Percentiles rank a stretch among this genome's conserved stretches.
Conservation (phyloP, 257 asterid genomes). For the Voacanga thouarsii region DNA sequence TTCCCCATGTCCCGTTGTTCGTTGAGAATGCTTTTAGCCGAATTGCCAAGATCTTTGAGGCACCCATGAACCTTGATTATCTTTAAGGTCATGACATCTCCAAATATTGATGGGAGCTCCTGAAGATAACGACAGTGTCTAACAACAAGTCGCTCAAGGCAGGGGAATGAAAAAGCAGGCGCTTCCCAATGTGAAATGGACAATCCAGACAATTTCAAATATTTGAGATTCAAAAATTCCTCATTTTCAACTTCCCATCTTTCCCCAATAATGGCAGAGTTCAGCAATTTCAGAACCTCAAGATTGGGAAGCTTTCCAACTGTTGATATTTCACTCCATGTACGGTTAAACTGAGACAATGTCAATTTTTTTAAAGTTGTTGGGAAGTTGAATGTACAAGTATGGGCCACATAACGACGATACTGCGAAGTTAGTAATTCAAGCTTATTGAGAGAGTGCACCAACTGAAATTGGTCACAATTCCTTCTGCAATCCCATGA, state of each 20-base stretch:
- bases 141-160: slow-evolving; percentile 4
- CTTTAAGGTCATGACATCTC: neutral
- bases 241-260: neutral
- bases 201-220: neutral
- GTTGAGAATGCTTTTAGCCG: neutral
- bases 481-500: neutral
- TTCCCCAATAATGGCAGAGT: neutral
- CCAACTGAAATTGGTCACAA: neutral
- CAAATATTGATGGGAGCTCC: neutral
- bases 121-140: neutral
- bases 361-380: neutral
- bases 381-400: neutral
- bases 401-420: no score
- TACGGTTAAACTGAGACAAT: neutral
- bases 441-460: neutral
- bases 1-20: neutral
- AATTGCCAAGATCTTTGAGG: neutral
- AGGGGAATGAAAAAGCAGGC: neutral
- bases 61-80: neutral
- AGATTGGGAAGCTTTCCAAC: neutral
- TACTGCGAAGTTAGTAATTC: neutral
- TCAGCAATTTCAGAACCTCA: neutral
- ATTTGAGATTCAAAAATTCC: neutral
- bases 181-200: neutral
- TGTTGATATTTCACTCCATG: neutral